phyloP scores from a whole-genome alignment of 2,329 filamentous ascomycete genomes.

The Epichloe baconii region DNA sequence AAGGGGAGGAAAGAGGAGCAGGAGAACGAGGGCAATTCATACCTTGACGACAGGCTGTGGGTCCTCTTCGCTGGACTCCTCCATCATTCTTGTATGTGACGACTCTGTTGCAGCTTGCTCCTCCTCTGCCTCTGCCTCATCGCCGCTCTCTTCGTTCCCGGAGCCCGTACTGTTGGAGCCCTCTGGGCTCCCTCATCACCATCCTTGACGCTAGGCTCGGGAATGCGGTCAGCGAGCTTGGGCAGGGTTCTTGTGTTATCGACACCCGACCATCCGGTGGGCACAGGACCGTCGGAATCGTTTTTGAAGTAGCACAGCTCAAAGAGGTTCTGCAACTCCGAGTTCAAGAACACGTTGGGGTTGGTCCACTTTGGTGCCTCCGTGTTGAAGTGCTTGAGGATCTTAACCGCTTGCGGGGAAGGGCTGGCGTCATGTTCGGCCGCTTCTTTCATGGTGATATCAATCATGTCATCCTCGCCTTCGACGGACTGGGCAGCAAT shows the following conservation, averaged over 20 bases:
- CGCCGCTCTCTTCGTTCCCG: constrained; percentile 37
- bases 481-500: constrained; percentile 68
- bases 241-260: constrained; percentile 47
- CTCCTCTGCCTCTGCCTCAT: constrained; percentile 36
- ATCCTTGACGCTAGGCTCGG: constrained; percentile 27
- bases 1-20: background rate
- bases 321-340: constrained; percentile 59
- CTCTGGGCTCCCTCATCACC: constrained; percentile 36
- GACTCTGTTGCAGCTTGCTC: constrained; percentile 21
- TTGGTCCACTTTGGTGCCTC: constrained; percentile 40
- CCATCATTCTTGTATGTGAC: constrained; percentile 40
- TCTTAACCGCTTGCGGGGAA: constrained; percentile 11
- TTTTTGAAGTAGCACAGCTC: constrained; percentile 55
- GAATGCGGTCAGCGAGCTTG: constrained; percentile 33
- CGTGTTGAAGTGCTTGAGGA: constrained; percentile 35
- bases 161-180: constrained; percentile 34
- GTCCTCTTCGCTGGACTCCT: constrained; percentile 47
- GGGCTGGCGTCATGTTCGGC: constrained; percentile 6
- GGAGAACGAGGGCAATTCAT: constrained; percentile 5
- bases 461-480: constrained; percentile 81
- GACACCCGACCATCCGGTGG: constrained; percentile 55
- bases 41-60: constrained; percentile 14
- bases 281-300: constrained; percentile 41
- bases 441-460: constrained; percentile 70
- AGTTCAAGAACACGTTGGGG: constrained; percentile 44